Base-by-base conservation (phyloP, 768 basidiomycete species). In the Postia placenta region DNA sequence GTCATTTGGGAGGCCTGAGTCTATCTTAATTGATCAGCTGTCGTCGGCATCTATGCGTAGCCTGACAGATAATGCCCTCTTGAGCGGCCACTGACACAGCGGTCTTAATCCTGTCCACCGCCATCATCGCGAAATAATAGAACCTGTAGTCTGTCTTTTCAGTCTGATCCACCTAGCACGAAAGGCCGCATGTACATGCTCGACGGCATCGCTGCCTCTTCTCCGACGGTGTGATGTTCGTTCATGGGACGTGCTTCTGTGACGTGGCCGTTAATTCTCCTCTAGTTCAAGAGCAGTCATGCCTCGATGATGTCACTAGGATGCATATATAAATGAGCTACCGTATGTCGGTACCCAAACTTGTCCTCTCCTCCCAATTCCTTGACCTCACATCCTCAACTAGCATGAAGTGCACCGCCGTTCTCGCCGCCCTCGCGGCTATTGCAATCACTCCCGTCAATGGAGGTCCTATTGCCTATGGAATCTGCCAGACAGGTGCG, bases 401-500 rank as follows among this genome's bases (percentile, higher is more conserved):
- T 42, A 49, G 24, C 33, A 54, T 57, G 50, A 52, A 55, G 42
- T 20, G 49, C 47, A 24, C 14, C 5, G 36, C 44, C 12, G 27
- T 53, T 42, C 19, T 52, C 41, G 42, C 48, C 11, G 37, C 45
- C 30, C 4, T 45, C 28, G 23, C 43, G 2, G 23, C 49, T 28
- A 3, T 41, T 20, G 26, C 49, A 30, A 33, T 47, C 28, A 20
- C 52, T 1, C 15, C 48, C 9, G 44, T 50, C 20, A 1, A 30
- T 1, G 71, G 61, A 0, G 69, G 71, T 0, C 70, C 64, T 1
- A 54, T 72, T 42, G 64, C 69, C 11, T 74, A 74, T 44, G 73
- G 63, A 0, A 42, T 68, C 14, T 74, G 73, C 51, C 74, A 75
- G 52, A 73, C 70, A 0, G 71, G 73, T 66, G 50, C n/a, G 66